phyloP scores from a whole-genome alignment of 495 filamentous ascomycete species.

The Penicillium chermesinum region DNA sequence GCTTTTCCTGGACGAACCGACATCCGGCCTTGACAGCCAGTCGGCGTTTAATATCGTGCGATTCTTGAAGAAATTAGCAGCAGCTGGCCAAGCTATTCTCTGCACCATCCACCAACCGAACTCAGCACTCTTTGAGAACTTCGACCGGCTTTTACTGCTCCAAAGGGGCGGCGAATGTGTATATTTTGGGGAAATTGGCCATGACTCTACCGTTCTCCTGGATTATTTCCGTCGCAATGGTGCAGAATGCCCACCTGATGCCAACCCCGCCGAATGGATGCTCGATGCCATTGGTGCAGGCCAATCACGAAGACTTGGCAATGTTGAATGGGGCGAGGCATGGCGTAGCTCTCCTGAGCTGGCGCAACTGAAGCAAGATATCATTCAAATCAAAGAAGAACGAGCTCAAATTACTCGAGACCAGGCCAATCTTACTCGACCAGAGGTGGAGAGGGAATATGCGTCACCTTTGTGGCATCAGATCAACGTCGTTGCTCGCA shows the following conservation, averaged over 20 bases:
- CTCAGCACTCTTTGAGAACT: slow-evolving; percentile 78
- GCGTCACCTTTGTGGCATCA: slow-evolving; percentile 71
- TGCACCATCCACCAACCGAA: slow-evolving; percentile 93
- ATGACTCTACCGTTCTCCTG: slow-evolving; percentile 38
- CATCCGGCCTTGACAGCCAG: slow-evolving; percentile 79
- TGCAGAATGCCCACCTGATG: slow-evolving; percentile 46
- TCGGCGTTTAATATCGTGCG: slow-evolving; percentile 84
- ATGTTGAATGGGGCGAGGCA: slow-evolving; percentile 75
- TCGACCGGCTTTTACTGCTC: slow-evolving; percentile 62
- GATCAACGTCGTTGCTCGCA: slow-evolving; percentile 57
- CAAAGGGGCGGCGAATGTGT: slow-evolving; percentile 59
- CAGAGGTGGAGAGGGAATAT: slow-evolving; percentile 56
- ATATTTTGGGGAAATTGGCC: slow-evolving; percentile 65
- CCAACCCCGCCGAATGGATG: slow-evolving; percentile 84
- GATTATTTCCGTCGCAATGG: slow-evolving; percentile 51
- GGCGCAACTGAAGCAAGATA: slow-evolving; percentile 58
- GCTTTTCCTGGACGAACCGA: slow-evolving; percentile 88
- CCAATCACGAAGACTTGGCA: slow-evolving; percentile 62
- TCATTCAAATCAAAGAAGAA: slow-evolving; percentile 59
- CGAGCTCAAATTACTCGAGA: slow-evolving; percentile 16
- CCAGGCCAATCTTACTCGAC: not conserved
- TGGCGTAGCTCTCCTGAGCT: slow-evolving; percentile 70
- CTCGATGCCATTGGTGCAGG: slow-evolving; percentile 82
- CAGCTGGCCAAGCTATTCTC: slow-evolving; percentile 79
- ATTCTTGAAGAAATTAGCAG: slow-evolving; percentile 79